Conservation (phyloP, 805 yeast species). For the Barnettozyma siamensis region DNA sequence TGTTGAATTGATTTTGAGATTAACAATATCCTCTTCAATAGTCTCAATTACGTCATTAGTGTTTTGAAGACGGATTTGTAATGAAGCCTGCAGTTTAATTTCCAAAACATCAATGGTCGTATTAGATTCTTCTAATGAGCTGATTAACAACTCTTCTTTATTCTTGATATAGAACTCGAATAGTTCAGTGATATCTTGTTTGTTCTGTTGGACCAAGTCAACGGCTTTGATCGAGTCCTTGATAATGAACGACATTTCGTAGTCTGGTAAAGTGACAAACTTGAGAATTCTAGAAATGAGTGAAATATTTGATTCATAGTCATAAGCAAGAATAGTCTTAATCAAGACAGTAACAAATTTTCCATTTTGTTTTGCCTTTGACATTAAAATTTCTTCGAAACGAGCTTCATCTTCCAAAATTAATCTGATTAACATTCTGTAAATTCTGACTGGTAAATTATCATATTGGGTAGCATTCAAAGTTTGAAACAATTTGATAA, state of each 20-base stretch:
- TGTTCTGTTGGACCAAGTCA: constrained; percentile 30
- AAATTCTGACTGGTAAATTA: constrained; percentile 34
- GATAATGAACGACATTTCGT: constrained; percentile 32
- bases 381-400: constrained; percentile 23
- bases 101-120: constrained; percentile 45
- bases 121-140: constrained; percentile 31
- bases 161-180: constrained; percentile 34
- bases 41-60: constrained; percentile 24
- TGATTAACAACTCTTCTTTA: constrained; percentile 34
- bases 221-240: constrained; percentile 35
- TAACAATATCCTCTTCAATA: constrained; percentile 17
- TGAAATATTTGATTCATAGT: constrained; percentile 31
- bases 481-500: constrained; percentile 45
- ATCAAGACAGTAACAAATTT: constrained; percentile 40
- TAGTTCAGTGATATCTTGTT: constrained; percentile 31
- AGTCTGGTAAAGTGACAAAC: constrained; percentile 28
- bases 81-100: constrained; percentile 62
- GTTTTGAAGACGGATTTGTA: constrained; percentile 28
- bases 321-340: constrained; percentile 39
- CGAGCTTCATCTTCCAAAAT: constrained; percentile 22
- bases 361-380: constrained; percentile 29
- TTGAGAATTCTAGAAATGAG: constrained; percentile 33
- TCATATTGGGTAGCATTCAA: constrained; percentile 36
- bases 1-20: constrained; percentile 7
- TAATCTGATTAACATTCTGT: constrained; percentile 26